Evolutionary conservation across 441 rosid genomes (phyloP).

Genomic region (Mallotus japonicus): DNA sequence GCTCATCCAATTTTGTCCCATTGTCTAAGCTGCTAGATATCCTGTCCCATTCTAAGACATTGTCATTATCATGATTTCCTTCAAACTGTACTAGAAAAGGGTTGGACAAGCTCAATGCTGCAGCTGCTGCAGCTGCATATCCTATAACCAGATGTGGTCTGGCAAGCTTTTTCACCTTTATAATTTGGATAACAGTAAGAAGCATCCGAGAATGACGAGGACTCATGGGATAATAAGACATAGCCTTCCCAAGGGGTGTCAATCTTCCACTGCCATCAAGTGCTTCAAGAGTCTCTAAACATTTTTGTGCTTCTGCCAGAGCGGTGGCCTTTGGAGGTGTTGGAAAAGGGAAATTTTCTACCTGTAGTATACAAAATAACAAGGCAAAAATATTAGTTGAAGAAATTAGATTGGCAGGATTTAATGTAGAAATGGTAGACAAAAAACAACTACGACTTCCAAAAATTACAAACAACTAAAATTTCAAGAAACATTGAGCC

Average conservation of each 20-base stretch:
- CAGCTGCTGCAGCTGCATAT: constrained; percentile 51
- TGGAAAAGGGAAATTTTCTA: constrained; percentile 83
- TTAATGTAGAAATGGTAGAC: too few species aligned
- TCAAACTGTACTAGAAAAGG: constrained; percentile 59
- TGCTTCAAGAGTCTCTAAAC: constrained; percentile 75
- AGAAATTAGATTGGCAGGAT: background rate
- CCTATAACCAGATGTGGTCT: constrained; percentile 68
- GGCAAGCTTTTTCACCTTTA: constrained; percentile 39
- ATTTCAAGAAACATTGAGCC: background rate
- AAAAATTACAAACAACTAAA: background rate
- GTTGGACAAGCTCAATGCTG: constrained; percentile 60
- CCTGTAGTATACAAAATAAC: constrained; percentile 35
- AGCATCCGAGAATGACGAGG: constrained; percentile 95
- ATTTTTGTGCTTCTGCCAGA: constrained; percentile 61
- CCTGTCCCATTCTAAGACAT: constrained; percentile 30
- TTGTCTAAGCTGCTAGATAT: constrained; percentile 21
- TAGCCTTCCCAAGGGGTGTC: constrained; percentile 78
- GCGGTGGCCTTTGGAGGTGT: constrained; percentile 68
- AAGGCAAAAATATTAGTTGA: constrained; percentile 5
- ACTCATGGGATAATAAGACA: constrained; percentile 85
- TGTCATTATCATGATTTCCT: constrained; percentile 33
- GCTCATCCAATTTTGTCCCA: constrained; percentile 32
- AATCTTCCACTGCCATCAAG: constrained; percentile 55
- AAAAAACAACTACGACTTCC: background rate
- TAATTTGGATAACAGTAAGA: constrained; percentile 64